Conservation (phyloP, 805 yeast species). For the Yarrowia osloensis region DNA sequence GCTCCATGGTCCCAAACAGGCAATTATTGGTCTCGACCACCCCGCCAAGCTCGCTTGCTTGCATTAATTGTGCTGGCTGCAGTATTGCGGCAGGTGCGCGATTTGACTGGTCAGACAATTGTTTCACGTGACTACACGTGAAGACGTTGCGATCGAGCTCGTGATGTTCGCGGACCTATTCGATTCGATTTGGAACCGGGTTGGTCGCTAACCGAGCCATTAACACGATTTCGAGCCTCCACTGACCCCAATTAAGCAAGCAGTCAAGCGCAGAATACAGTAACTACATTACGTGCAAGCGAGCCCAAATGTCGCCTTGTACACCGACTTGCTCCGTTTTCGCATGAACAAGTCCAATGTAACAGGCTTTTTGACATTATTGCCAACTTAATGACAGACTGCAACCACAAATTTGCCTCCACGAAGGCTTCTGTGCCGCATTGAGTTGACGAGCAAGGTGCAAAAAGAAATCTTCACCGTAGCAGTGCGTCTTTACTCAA, state of each 20-base stretch:
- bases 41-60: constrained; percentile 28
- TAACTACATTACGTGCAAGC: neutral
- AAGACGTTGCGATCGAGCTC: neutral
- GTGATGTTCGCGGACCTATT: too few species aligned
- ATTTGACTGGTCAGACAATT: neutral
- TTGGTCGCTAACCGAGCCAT: too few species aligned
- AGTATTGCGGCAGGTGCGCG: constrained; percentile 16
- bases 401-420: neutral
- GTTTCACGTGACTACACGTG: constrained; percentile 2
- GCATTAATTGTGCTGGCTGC: constrained; percentile 20
- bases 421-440: neutral
- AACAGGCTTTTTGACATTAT: neutral
- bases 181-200: too few species aligned
- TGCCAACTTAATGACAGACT: neutral
- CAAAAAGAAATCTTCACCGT: neutral
- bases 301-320: neutral
- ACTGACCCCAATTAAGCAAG: too few species aligned
- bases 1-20: neutral
- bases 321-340: neutral
- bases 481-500: neutral
- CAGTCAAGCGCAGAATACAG: too few species aligned
- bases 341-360: neutral
- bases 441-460: neutral
- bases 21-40: constrained; percentile 7
- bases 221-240: too few species aligned